phyloP scores from a whole-genome alignment of 352 stramenopile species.

The Elongisporangium prolatum region DNA sequence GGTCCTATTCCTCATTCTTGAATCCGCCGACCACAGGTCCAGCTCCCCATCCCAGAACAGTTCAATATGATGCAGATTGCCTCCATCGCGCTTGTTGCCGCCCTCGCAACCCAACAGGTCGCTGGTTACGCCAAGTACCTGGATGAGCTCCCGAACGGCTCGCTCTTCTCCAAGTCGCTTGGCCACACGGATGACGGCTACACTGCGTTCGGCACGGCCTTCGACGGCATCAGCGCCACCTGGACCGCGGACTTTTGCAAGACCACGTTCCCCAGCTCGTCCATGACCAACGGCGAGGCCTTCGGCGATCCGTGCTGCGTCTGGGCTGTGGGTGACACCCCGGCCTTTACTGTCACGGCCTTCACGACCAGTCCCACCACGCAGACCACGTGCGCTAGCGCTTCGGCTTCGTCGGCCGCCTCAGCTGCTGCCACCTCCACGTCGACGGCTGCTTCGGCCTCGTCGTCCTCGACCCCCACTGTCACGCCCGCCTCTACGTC shows the following conservation, averaged over 20 bases:
- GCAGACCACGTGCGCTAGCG: slow-evolving; percentile 15
- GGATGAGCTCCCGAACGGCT: slow-evolving; percentile 12
- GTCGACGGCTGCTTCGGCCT: not conserved
- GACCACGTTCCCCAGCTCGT: slow-evolving; percentile 3
- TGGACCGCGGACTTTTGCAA: slow-evolving; percentile 9
- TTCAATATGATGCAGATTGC: not conserved
- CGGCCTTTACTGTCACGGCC: slow-evolving; percentile 30
- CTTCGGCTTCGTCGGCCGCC: slow-evolving; percentile 3
- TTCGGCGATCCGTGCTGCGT: slow-evolving; percentile 55
- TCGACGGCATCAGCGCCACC: slow-evolving; percentile 1
- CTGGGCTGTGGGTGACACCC: slow-evolving; percentile 27
- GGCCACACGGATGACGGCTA: slow-evolving; percentile 5
- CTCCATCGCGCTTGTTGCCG: slow-evolving; percentile 1
- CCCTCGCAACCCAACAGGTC: not conserved
- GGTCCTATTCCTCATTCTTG: not conserved
- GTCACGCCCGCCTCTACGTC: slow-evolving; percentile 12
- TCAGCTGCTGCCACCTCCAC: not conserved
- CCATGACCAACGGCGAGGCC: slow-evolving; percentile 17
- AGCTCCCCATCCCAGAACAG: not conserved
- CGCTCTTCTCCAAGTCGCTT: slow-evolving; percentile 8
- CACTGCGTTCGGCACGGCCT: slow-evolving; percentile 8
- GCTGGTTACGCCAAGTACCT: slow-evolving; percentile 8
- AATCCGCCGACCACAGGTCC: not conserved
- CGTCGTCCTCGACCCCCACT: slow-evolving; percentile 3
- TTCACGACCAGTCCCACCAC: slow-evolving; percentile 17